Base-by-base conservation (phyloP, 164 flowering plant species). In the Vitis rupestris region DNA sequence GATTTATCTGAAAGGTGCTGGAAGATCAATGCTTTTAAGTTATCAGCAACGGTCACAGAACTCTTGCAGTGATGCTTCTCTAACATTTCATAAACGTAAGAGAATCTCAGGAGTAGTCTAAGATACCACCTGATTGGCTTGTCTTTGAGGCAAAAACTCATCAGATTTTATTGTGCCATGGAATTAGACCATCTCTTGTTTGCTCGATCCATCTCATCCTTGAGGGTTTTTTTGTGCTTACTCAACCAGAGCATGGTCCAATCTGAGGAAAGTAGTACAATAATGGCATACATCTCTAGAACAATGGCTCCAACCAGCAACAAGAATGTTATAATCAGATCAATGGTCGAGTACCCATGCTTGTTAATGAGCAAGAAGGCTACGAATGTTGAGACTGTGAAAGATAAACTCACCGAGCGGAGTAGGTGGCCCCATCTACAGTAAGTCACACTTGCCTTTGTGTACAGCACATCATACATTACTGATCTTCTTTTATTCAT, bases 271-370 rank as follows among this genome's bases (percentile, higher is more conserved):
- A 63, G 54, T 17, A 63, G 27, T 63, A 16, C 2, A 49, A 63
- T 51, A 10, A 51, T 19, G 2, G 37, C 58, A 13, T 13, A 65
- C 4, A 30, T 65, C 48, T 65, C 68, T 8, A 51, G 58, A 65
- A 51, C 4, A 51, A 65, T 11, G 16, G 58, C 68, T 9, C 58
- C 57, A 52, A 51, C 16, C 47, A 65, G 14, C 68, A 65, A 27
- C 10, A 52, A 53, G 50, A 72, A 75, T 71, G 10, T 10, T 53
- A 53, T 53, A 2, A 53, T 53, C n/a, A 53, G 8, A 53, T 53
- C n/a, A 53, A 53, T n/a, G 14, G 56, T 1, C 3, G 56, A 15
- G 56, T 15, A 53, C 4, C 0, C 56, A 3, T 53, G 56, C 56
- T 53, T 53, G n/a, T 53, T 13, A 53, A 53, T 53, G 56, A 53